phyloP scores from a whole-genome alignment of 2,329 filamentous ascomycete genomes.

The Sporothrix pallida region DNA sequence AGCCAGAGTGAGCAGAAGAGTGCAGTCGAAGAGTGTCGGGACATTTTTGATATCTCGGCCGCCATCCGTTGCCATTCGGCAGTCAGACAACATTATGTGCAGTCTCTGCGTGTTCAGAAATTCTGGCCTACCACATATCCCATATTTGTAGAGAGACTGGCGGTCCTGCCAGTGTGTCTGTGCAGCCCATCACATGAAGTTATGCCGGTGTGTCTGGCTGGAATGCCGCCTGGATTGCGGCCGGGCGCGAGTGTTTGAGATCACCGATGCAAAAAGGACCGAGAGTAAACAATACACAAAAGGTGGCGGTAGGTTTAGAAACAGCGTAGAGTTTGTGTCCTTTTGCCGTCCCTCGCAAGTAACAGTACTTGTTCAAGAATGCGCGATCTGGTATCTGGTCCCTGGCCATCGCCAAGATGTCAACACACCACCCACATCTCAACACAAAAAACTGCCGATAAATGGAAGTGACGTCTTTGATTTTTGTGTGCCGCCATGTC shows the following conservation, averaged over 20 bases:
- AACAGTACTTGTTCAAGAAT: not conserved
- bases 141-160: too few relatives aligned
- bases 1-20: not conserved
- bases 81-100: too few relatives aligned
- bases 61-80: too few relatives aligned
- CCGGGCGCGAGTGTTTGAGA: constrained; percentile 11
- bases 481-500: not conserved
- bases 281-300: constrained; percentile 18
- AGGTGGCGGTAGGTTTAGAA: not conserved
- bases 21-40: too few relatives aligned
- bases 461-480: not conserved
- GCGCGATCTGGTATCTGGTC: constrained; percentile 3
- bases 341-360: not conserved
- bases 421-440: not conserved
- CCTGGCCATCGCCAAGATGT: not conserved
- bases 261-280: not conserved
- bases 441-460: not conserved
- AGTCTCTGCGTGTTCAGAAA: too few relatives aligned
- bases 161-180: too few relatives aligned
- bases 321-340: not conserved
- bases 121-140: too few relatives aligned
- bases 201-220: not conserved
- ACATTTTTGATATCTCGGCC: too few relatives aligned
- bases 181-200: too few relatives aligned
- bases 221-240: not conserved